Evolutionary conservation across 495 filamentous ascomycete species (phyloP), one percentile per base, ranked within the genome.

Genomic region (Usnea hakonensis): DNA sequence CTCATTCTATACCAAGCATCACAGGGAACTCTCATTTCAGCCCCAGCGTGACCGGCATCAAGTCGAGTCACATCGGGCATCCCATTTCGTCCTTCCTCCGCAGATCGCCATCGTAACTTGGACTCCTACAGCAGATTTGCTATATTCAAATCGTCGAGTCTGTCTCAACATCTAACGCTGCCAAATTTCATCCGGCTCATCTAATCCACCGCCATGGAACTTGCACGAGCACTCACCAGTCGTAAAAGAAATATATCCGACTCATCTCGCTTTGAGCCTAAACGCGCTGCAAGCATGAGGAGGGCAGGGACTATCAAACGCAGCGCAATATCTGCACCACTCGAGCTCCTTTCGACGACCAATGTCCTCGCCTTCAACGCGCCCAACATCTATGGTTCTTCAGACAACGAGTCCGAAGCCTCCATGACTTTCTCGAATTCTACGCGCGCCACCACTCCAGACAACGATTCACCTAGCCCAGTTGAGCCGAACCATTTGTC

Each of bases 311-410:
- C 73, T 19, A 79, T 82, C 68, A 78, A 79, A 56, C 79, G 79
- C 41, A 75, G 73, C 66, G 79, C 94, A 76, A 98, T 98, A 69
- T 98, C 94, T 23, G 83, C 80, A 14, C 94, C 94, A 3, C 79
- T 97, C 53, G 86, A 89, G 72, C 79, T 98, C 50, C 75, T 96
- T 33, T 95, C 93, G 23, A 96, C 95, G 5, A 97, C 95, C 62
- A 98, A 97, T 72, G 90, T 92, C 85, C 86, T 96, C 21, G 88
- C 90, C 21, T 96, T 94, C 80, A 91, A 92, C 69, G 91, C 94
- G 14, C 95, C 94, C 32, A 87, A 91, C 71, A 81, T 90, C 65
- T 81, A 77, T 66, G 82, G 79, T 59, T 78, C 64, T 52, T 71
- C 78, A 63, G 81, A 85, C 48, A 52, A 32, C 64, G 86, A 88